A percentile compares a stretch with the other conserved stretches of the same genome.
Evolutionary conservation across 805 yeast genomes (phyloP).

Genomic region (Candida incommunis): DNA sequence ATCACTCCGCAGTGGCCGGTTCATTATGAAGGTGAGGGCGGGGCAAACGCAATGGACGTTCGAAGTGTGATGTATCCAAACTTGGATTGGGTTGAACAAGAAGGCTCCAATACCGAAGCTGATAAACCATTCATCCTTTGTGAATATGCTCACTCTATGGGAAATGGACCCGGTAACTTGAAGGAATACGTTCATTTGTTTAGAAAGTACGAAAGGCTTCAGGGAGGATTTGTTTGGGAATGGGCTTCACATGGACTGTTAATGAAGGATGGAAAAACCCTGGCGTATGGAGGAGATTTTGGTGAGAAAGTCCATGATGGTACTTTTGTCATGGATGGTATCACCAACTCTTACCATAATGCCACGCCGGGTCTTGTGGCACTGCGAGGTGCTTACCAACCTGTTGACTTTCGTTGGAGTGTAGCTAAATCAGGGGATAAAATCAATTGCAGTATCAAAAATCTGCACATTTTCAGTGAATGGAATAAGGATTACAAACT

Average conservation of each 20-base stretch:
- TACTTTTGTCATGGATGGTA: slow-evolving; percentile 26
- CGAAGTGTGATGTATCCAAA: slow-evolving; percentile 22
- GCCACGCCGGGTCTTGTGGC: slow-evolving; percentile 25
- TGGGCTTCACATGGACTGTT: slow-evolving; percentile 27
- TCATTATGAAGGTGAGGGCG: slow-evolving; percentile 23
- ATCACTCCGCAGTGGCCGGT: slow-evolving; percentile 20
- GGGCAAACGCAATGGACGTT: slow-evolving; percentile 20
- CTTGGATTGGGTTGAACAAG: slow-evolving; percentile 12
- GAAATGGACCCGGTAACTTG: slow-evolving; percentile 25
- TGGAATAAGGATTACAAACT: slow-evolving; percentile 4
- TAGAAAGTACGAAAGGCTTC: slow-evolving; percentile 17
- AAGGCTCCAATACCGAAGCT: slow-evolving; percentile 10
- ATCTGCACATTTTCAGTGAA: slow-evolving; percentile 5
- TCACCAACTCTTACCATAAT: slow-evolving; percentile 19
- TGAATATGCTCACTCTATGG: slow-evolving; percentile 28
- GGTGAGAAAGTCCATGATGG: slow-evolving; percentile 25
- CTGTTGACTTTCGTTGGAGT: slow-evolving; percentile 11
- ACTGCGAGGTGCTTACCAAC: slow-evolving; percentile 23
- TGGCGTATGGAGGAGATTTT: slow-evolving; percentile 26
- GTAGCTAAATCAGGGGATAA: background rate
- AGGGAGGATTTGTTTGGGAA: slow-evolving; percentile 29
- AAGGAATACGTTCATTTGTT: slow-evolving; percentile 23
- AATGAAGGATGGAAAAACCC: slow-evolving; percentile 9
- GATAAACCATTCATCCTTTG: slow-evolving; percentile 23
- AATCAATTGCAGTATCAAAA: slow-evolving; percentile 1